Evolutionary conservation across 108 stramenopile genomes (phyloP).

Genomic region (Fragilaria crotonensis): DNA sequence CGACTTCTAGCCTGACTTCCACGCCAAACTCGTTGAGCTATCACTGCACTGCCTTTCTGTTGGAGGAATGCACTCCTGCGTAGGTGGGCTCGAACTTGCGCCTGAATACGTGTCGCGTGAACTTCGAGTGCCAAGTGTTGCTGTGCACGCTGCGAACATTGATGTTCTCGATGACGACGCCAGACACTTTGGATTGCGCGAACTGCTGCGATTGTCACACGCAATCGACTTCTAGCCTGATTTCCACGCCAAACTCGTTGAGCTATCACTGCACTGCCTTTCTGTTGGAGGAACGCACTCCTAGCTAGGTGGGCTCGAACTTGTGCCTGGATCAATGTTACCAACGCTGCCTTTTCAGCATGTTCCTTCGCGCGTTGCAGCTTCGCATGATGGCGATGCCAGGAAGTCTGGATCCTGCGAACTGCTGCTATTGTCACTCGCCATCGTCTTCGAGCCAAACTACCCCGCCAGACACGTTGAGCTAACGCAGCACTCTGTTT

Average conservation of each 20-base stretch:
- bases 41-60: too few relatives aligned
- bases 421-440: not conserved
- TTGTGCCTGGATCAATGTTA: not conserved
- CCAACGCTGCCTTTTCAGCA: not conserved
- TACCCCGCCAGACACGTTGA: not conserved
- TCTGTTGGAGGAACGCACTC: not conserved
- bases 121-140: not conserved
- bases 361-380: not conserved
- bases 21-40: too few relatives aligned
- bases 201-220: not conserved
- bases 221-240: not conserved
- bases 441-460: not conserved
- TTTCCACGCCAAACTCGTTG: not conserved
- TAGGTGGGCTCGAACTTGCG: not conserved
- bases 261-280: not conserved
- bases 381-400: not conserved
- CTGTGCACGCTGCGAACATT: not conserved
- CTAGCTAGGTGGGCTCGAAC: not conserved
- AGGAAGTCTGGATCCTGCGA: not conserved
- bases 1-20: too few relatives aligned
- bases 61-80: not conserved
- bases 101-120: not conserved
- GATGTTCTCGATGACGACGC: not conserved
- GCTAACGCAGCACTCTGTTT: not conserved
- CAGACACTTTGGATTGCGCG: not conserved